These are phyloP conservation scores for Mycosarcoma mackinlayi DNA, from an alignment of 1,284 basidiomycete species.

Conservation along the genomic window DNA sequence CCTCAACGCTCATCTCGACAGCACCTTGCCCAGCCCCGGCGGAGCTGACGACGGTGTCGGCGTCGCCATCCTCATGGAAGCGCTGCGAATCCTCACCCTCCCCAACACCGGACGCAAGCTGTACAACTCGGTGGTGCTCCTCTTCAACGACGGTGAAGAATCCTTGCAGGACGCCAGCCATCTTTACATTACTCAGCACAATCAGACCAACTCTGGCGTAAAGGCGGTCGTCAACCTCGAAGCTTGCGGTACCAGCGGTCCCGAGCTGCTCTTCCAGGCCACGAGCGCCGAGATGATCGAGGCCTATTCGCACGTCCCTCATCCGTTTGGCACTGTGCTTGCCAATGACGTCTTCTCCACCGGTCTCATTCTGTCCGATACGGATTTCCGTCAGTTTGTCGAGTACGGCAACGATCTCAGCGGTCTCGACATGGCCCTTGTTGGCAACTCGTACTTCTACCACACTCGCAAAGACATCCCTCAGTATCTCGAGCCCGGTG, in stretches of 20 bases:
- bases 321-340: slow-evolving; percentile 88
- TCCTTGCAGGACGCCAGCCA: slow-evolving; percentile 89
- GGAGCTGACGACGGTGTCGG: slow-evolving; percentile 78
- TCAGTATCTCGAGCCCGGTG: slow-evolving; percentile 82
- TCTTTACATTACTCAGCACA: slow-evolving; percentile 68
- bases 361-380: slow-evolving; percentile 79
- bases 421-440: slow-evolving; percentile 83
- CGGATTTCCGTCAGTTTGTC: slow-evolving; percentile 80
- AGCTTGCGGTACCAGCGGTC: slow-evolving; percentile 88
- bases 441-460: slow-evolving; percentile 92
- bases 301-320: slow-evolving; percentile 86
- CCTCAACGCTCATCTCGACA: slow-evolving; percentile 85
- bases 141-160: slow-evolving; percentile 96
- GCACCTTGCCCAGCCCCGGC: slow-evolving; percentile 72
- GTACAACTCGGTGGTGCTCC: slow-evolving; percentile 83
- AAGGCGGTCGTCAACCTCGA: slow-evolving; percentile 92
- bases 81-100: slow-evolving; percentile 74
- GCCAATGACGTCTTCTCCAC: slow-evolving; percentile 95
- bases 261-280: slow-evolving; percentile 93
- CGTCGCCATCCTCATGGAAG: slow-evolving; percentile 90
- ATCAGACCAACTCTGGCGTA: slow-evolving; percentile 72
- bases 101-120: slow-evolving; percentile 80
- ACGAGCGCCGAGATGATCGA: slow-evolving; percentile 93
- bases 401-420: slow-evolving; percentile 76
- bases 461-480: slow-evolving; percentile 89